These are phyloP conservation scores for Trichosporon faecale DNA, from an alignment of 1,284 basidiomycete genomes.

Conservation along the genomic window DNA sequence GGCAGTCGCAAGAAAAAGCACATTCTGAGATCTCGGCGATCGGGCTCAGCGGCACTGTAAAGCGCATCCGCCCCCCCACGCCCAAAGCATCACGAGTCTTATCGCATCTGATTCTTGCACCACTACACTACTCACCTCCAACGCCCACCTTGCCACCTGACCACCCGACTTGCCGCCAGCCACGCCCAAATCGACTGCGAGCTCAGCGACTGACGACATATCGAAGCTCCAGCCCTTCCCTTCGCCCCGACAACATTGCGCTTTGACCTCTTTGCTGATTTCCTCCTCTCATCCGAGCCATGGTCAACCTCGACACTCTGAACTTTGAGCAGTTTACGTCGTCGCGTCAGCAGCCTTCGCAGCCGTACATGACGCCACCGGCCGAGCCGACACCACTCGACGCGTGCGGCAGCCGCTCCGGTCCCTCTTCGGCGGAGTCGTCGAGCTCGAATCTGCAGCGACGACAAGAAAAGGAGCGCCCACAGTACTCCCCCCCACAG, in stretches of 20 bases:
- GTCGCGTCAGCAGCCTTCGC: not conserved
- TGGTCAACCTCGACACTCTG: not conserved
- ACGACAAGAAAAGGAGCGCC: not conserved
- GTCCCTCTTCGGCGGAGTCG: not conserved
- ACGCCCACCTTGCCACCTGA: no score
- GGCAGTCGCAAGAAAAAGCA: not conserved
- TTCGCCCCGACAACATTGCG: not conserved
- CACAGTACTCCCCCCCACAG: no score
- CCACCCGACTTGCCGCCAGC: no score
- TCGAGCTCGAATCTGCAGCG: not conserved
- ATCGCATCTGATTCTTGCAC: not conserved
- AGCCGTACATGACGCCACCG: not conserved
- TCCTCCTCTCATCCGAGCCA: not conserved
- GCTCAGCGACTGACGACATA: no score
- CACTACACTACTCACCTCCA: no score
- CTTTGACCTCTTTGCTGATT: not conserved
- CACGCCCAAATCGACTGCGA: no score
- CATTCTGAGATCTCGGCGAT: not conserved
- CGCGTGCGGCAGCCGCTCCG: not conserved
- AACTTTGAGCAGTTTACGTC: not conserved
- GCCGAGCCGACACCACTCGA: not conserved
- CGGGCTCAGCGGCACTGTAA: not conserved
- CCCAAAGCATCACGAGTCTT: not conserved
- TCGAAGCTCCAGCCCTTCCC: not conserved
- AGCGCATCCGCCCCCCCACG: no score